Evolutionary conservation across 2,329 filamentous ascomycete species (phyloP).

Genomic region (Stemphylium lycopersici): DNA sequence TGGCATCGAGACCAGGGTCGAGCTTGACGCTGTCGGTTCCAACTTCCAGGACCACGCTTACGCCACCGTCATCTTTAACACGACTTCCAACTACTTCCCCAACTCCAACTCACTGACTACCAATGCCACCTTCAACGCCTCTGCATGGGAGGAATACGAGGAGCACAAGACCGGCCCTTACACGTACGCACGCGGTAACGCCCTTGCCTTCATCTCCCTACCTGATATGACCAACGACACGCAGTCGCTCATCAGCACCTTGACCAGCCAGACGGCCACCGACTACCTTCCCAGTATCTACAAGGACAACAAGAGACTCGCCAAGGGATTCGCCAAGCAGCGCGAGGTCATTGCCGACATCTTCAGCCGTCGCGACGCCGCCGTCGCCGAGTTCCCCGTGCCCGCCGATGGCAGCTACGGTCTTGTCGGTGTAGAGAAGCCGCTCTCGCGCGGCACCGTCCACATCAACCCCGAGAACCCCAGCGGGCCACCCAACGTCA

Average conservation of each 20-base stretch:
- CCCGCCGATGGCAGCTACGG: slow-evolving; percentile 45
- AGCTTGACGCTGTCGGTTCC: slow-evolving; percentile 39
- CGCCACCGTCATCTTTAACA: slow-evolving; percentile 31
- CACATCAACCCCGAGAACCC: slow-evolving; percentile 42
- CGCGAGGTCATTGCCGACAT: slow-evolving; percentile 28
- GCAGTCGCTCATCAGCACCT: slow-evolving; percentile 5
- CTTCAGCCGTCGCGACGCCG: slow-evolving; percentile 31
- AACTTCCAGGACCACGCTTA: slow-evolving; percentile 46
- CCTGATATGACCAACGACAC: slow-evolving; percentile 28
- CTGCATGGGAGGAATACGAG: slow-evolving; percentile 39
- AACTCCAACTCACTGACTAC: slow-evolving; percentile 28
- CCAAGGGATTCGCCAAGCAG: slow-evolving; percentile 31
- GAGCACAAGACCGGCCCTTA: slow-evolving; percentile 42
- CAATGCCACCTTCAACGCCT: slow-evolving; percentile 43
- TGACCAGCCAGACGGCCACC: slow-evolving; percentile 19
- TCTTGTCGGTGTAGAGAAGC: slow-evolving; percentile 41
- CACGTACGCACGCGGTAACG: slow-evolving; percentile 33
- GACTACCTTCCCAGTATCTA: slow-evolving; percentile 34
- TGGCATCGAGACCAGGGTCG: slow-evolving; percentile 33
- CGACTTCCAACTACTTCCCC: slow-evolving; percentile 29
- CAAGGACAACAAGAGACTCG: slow-evolving; percentile 26
- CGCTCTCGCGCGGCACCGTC: slow-evolving; percentile 43
- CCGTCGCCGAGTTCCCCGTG: slow-evolving; percentile 35
- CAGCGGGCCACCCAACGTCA: slow-evolving; percentile 31
- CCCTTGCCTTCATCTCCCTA: slow-evolving; percentile 34